Percentiles rank a stretch among this genome's conserved stretches.
phyloP scores from a whole-genome alignment of 2,329 filamentous ascomycete species.

The Neofusicoccum sp. region DNA sequence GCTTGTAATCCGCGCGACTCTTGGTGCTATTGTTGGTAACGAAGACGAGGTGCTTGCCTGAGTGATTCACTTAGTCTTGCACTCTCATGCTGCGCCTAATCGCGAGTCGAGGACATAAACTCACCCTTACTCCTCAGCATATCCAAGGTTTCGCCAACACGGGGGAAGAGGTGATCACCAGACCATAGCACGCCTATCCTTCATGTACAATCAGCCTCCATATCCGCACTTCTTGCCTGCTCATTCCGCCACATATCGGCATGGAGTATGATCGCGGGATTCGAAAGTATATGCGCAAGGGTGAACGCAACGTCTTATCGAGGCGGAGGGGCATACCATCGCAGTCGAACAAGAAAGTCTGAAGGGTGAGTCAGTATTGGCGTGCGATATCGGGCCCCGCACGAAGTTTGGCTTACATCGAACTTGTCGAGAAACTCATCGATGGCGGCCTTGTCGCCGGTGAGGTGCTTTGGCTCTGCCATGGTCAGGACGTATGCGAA shows the following conservation, averaged over 20 bases:
- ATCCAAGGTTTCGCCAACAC: conserved; percentile 79
- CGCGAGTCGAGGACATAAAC: conserved; percentile 19
- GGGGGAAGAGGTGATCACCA: conserved; percentile 83
- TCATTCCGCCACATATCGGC: background rate
- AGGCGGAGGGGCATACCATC: conserved; percentile 64
- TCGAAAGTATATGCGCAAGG: background rate
- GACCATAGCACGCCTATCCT: conserved; percentile 90
- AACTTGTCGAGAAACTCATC: conserved; percentile 84
- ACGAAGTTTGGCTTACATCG: conserved; percentile 65
- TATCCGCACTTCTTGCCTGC: background rate
- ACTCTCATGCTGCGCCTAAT: background rate
- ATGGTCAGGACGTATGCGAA: conserved; percentile 21
- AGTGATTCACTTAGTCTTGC: background rate
- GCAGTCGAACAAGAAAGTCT: conserved; percentile 95
- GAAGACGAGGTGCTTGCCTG: conserved; percentile 89
- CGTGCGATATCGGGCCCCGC: conserved; percentile 3
- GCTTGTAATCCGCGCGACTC: conserved; percentile 85
- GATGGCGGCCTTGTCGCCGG: conserved; percentile 73
- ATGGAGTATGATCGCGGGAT: background rate
- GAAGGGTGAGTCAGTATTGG: conserved; percentile 20
- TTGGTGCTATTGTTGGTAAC: conserved; percentile 99
- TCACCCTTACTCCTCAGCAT: conserved; percentile 78
- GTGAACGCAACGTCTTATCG: background rate
- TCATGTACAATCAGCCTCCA: conserved; percentile 40
- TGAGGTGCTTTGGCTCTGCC: conserved; percentile 60